Evolutionary conservation across 192 early-diverging fungal genomes (phyloP).

Genomic region (Backusella luteola): DNA sequence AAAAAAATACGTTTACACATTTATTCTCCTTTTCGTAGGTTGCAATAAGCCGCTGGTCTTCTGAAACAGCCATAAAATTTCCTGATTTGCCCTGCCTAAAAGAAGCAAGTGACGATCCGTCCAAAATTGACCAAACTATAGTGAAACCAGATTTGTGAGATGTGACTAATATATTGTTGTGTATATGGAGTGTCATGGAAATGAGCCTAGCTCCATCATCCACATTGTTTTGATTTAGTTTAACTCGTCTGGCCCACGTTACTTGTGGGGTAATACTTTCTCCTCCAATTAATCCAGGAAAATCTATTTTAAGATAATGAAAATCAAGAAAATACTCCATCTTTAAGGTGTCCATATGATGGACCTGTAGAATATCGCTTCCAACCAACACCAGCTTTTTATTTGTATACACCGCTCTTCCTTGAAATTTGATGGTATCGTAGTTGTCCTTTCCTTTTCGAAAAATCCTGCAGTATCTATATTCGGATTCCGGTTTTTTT

Average conservation of each 20-base stretch:
- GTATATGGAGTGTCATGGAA: background rate
- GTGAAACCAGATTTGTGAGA: background rate
- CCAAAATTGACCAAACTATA: background rate
- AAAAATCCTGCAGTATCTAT: background rate
- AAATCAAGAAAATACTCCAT: background rate
- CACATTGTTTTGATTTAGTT: background rate
- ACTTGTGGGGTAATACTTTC: background rate
- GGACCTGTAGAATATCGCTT: background rate
- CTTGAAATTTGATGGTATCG: background rate
- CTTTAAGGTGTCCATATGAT: background rate
- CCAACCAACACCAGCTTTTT: background rate
- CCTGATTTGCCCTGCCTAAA: background rate
- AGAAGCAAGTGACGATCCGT: background rate
- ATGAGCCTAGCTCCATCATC: background rate
- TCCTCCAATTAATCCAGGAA: background rate
- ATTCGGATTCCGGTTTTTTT: background rate
- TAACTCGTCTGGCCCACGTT: background rate
- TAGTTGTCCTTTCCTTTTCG: background rate
- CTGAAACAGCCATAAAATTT: background rate
- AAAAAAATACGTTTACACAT: background rate
- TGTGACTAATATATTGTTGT: background rate
- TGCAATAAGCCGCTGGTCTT: background rate
- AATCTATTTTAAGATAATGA: background rate
- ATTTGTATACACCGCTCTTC: background rate
- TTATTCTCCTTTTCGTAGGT: background rate